Conservation (phyloP, 768 basidiomycete species). For the Agaricus subrufescens region DNA sequence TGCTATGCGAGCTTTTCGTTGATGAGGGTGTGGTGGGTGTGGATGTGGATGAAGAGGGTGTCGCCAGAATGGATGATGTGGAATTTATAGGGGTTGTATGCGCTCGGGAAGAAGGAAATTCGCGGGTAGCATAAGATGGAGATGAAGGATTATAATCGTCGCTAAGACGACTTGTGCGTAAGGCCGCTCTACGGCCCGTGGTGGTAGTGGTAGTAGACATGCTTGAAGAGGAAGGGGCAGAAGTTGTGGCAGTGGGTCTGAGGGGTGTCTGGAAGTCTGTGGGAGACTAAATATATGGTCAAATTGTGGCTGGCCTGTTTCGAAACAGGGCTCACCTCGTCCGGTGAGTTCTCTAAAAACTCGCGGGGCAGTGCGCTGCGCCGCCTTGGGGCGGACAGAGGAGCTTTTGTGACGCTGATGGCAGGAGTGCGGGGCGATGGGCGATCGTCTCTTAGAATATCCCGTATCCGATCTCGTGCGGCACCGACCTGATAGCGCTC, state of each 20-base stretch:
- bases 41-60: constrained; percentile 15
- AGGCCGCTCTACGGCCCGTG: constrained; percentile 3
- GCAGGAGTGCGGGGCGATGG: constrained; percentile 28
- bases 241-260: constrained; percentile 24
- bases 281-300: constrained; percentile 18
- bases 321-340: constrained; percentile 13
- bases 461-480: constrained; percentile 19
- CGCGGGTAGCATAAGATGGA: constrained; percentile 10
- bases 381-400: constrained; percentile 26
- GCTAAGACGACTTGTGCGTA: constrained; percentile 15
- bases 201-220: background rate
- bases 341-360: constrained; percentile 29
- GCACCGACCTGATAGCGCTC: constrained; percentile 8
- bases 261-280: constrained; percentile 22
- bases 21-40: background rate
- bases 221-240: constrained; percentile 22
- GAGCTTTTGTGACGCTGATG: constrained; percentile 42
- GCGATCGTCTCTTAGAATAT: constrained; percentile 15
- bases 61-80: background rate
- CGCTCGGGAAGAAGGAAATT: background rate
- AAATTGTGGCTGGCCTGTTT: background rate
- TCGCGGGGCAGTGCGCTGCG: constrained; percentile 40
- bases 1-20: background rate
- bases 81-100: background rate
- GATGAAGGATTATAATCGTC: constrained; percentile 20